Evolutionary conservation across 1,284 basidiomycete genomes (phyloP).

Genomic region (Butyriboletus appendiculatus): DNA sequence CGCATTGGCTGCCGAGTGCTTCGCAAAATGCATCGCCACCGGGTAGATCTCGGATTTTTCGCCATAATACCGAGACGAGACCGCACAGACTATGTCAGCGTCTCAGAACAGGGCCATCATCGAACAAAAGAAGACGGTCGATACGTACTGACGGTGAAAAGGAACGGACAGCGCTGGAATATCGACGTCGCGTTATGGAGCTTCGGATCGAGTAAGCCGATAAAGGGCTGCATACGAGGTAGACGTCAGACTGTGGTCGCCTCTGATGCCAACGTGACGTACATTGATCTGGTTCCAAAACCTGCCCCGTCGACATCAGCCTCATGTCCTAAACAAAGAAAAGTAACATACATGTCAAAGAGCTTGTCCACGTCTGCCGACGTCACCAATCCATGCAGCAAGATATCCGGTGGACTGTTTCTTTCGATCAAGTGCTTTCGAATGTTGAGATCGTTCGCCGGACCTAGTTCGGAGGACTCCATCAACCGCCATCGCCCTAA

Average conservation of each 20-base stretch:
- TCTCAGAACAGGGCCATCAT: background rate
- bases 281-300: constrained; percentile 75
- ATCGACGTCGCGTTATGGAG: constrained; percentile 73
- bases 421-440: constrained; percentile 77
- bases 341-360: constrained; percentile 72
- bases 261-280: constrained; percentile 24
- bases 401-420: constrained; percentile 79
- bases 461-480: constrained; percentile 42
- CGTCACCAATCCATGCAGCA: constrained; percentile 79
- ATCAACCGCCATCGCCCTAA: background rate
- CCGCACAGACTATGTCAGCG: constrained; percentile 61
- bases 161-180: constrained; percentile 76
- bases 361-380: constrained; percentile 80
- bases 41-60: constrained; percentile 81
- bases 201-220: constrained; percentile 70
- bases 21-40: constrained; percentile 86
- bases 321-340: background rate
- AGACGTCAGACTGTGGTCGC: background rate
- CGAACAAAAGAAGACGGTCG: background rate
- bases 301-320: constrained; percentile 35
- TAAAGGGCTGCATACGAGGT: constrained; percentile 55
- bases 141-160: constrained; percentile 78
- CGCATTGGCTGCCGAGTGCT: constrained; percentile 76
- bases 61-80: constrained; percentile 72
- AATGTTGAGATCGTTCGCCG: constrained; percentile 65